phyloP scores from a whole-genome alignment of 2,329 filamentous ascomycete genomes.

The Stemphylium lycopersici region DNA sequence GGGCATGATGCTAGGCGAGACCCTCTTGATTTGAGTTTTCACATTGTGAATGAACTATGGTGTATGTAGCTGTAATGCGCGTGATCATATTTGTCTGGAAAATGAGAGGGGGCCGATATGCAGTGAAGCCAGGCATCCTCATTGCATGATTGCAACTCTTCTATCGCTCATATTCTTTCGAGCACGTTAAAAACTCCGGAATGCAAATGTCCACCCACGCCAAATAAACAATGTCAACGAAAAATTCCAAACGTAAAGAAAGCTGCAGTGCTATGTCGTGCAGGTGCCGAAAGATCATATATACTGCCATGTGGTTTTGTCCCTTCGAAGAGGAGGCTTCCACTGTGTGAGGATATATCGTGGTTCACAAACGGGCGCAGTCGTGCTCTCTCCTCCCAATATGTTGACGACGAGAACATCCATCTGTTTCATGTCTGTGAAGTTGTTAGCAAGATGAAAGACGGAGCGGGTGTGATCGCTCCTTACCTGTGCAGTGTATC shows the following conservation, averaged over 20 bases:
- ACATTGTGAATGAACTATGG: neutral
- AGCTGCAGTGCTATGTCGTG: neutral
- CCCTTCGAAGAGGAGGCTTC: too few relatives aligned
- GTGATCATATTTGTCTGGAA: slow-evolving; percentile 11
- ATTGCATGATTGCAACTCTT: slow-evolving; percentile 13
- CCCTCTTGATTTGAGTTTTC: neutral
- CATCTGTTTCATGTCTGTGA: slow-evolving; percentile 75
- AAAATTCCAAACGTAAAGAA: neutral
- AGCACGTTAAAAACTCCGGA: slow-evolving; percentile 21
- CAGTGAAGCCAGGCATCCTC: slow-evolving; percentile 17
- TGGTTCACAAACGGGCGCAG: slow-evolving; percentile 6
- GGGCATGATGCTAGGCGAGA: neutral
- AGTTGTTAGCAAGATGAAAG: slow-evolving; percentile 22
- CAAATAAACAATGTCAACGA: slow-evolving; percentile 6
- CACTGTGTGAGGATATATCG: neutral
- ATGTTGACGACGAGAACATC: slow-evolving; percentile 67
- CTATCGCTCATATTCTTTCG: slow-evolving; percentile 13
- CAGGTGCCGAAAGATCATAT: neutral
- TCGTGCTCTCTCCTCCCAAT: neutral
- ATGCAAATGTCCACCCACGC: slow-evolving; percentile 22
- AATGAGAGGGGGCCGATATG: slow-evolving; percentile 6
- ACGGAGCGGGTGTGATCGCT: neutral
- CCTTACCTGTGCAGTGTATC: slow-evolving; percentile 80
- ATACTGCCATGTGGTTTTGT: too few relatives aligned
- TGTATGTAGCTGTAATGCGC: neutral